These are phyloP conservation scores for Microbotryum saponariae DNA, from an alignment of 1,284 basidiomycete genomes.

Conservation along the genomic window DNA sequence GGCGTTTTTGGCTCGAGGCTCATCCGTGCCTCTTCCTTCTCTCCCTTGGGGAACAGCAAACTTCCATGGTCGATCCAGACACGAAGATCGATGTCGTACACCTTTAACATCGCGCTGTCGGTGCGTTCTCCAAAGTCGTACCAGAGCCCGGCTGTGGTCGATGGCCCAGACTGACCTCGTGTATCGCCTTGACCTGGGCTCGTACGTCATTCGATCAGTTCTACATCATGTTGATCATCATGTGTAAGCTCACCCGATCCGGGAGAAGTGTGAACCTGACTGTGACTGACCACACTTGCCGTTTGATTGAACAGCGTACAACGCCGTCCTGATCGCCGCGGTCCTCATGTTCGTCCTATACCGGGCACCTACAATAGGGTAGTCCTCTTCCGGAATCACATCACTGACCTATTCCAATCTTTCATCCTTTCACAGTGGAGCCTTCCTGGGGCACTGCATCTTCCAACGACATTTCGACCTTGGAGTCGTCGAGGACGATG, in stretches of 20 bases:
- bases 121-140: not conserved
- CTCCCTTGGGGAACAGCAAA: not conserved
- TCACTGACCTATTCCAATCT: not conserved
- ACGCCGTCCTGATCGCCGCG: slow-evolving; percentile 29
- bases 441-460: slow-evolving; percentile 32
- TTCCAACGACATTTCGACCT: slow-evolving; percentile 30
- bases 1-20: not conserved
- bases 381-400: not conserved
- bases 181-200: no score
- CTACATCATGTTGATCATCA: slow-evolving; percentile 28
- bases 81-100: not conserved
- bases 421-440: slow-evolving; percentile 15
- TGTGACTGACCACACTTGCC: not conserved
- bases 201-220: slow-evolving; percentile 2
- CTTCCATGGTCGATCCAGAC: not conserved
- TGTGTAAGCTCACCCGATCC: slow-evolving; percentile 1
- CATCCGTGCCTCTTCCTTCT: not conserved
- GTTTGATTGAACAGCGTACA: slow-evolving; percentile 12
- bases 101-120: not conserved
- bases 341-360: slow-evolving; percentile 23
- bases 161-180: no score
- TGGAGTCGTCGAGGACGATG: slow-evolving; percentile 12
- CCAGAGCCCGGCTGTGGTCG: no score
- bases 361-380: not conserved
- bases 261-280: not conserved